Base-by-base conservation (phyloP, 495 filamentous ascomycete species). In the Tuber indicum region DNA sequence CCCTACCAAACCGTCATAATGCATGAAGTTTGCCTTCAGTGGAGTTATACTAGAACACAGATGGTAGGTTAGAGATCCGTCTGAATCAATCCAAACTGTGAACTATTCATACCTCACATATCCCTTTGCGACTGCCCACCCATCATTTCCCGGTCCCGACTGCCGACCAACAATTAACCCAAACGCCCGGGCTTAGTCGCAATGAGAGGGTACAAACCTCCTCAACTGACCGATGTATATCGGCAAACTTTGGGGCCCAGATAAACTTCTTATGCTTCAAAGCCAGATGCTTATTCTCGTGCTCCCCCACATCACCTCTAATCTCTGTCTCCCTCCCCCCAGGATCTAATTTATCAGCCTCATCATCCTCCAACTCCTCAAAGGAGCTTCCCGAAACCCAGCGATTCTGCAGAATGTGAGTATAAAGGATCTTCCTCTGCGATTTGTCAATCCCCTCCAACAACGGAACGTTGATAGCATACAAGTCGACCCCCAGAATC, bases 1-100 rank as follows among this genome's bases (percentile, higher is more conserved):
- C 88, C 86, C 81, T 2, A 81, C 89, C 82, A 85, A 90, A 81
- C 82, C 86, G 72, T 89, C 86, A n/a, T 89, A 88, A 85, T 94
- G 93, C 91, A 91, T 94, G 84, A 97, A 99, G 84, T 96, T 96
- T 32, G 94, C 94, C 84, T 92, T 92, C 74, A 99, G 86, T 41
- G 95, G 93, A 32, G 96, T 97, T 71, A 99, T 89, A 86, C 94
- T 97, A 80, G 46, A 72, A 41, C 19, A 41, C 58, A 45, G 21
- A 73, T 74, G 73, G 72, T 36, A 43, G 10, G 26, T 21, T 26
- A 44, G 58, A 16, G 69, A 10, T 21, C 26, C 17, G 10, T 17
- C 74, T 47, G 12, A 17, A 49, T 16, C 26, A 21, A 46, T 44
- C 36, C 21, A 36, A 70, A 69, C n/a, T 70, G 21, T 14, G 70